Conservation (phyloP, 192 early-diverging fungal genomes). For the Backusella liffmaniae region DNA sequence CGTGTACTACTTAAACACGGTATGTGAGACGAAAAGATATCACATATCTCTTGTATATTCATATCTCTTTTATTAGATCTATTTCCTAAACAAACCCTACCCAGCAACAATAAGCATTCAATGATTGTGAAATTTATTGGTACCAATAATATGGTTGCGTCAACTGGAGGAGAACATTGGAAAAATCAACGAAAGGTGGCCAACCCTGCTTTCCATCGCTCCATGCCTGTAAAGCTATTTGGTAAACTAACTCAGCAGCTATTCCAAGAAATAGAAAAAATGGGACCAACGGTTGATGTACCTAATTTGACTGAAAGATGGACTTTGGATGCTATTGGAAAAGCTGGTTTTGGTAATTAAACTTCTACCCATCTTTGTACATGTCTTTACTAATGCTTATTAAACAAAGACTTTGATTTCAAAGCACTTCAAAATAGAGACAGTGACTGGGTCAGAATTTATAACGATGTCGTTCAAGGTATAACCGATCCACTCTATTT, state of each 20-base stretch:
- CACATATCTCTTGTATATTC: no score
- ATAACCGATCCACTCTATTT: neutral
- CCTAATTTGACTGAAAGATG: slow-evolving; percentile 19
- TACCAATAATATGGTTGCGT: no score
- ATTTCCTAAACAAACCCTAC: no score
- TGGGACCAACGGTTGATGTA: slow-evolving; percentile 6
- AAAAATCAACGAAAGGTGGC: slow-evolving; percentile 7
- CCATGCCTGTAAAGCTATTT: slow-evolving; percentile 32
- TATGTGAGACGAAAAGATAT: no score
- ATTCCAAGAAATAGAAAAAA: neutral
- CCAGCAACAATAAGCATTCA: no score
- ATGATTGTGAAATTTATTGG: no score
- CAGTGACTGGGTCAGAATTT: slow-evolving; percentile 9
- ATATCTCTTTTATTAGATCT: no score
- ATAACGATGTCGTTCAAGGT: neutral
- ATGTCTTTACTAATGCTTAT: neutral
- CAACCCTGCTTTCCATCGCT: slow-evolving; percentile 35
- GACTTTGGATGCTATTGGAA: slow-evolving; percentile 26
- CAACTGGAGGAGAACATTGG: neutral
- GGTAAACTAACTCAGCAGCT: slow-evolving; percentile 13
- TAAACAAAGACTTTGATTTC: slow-evolving; percentile 4
- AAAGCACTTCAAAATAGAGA: slow-evolving; percentile 16
- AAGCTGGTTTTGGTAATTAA: slow-evolving; percentile 27
- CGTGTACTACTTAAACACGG: no score
- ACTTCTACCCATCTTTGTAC: no score